Conservation (phyloP, 176 grass and related monocot species). For the Triticum timopheevii region DNA sequence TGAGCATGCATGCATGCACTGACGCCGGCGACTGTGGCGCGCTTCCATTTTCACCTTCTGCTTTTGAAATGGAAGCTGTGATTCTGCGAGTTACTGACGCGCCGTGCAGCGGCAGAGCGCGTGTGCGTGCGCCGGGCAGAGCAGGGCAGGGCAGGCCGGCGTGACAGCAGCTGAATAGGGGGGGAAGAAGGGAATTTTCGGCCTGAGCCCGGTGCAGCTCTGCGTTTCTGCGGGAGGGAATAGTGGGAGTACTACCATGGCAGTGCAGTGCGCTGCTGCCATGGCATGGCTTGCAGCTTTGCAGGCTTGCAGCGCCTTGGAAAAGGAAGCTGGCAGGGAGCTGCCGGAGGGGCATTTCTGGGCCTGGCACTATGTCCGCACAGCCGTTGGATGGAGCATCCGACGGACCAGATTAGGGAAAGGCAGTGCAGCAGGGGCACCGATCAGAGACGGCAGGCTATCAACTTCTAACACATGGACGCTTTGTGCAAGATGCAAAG, state of each 20-base stretch:
- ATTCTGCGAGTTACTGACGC: conserved; percentile 46
- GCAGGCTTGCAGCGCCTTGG: not conserved
- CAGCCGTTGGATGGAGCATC: conserved; percentile 7
- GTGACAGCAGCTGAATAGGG: conserved; percentile 7
- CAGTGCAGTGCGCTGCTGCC: not conserved
- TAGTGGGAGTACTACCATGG: not conserved
- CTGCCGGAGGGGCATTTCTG: not conserved
- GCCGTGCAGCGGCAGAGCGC: not conserved
- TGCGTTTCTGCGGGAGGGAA: not conserved
- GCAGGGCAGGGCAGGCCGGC: conserved; percentile 13
- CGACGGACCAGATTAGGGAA: not conserved
- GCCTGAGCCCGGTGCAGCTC: not conserved
- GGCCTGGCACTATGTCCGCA: not conserved
- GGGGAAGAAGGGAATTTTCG: conserved; percentile 29
- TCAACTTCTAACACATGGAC: no score
- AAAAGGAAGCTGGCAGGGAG: not conserved
- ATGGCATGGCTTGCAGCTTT: not conserved
- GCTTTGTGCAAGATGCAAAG: not conserved
- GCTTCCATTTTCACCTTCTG: conserved; percentile 61
- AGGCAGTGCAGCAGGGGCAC: not conserved
- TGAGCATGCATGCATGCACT: not conserved
- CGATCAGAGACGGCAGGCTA: no score
- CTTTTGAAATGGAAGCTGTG: conserved; percentile 43
- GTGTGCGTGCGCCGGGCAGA: not conserved
- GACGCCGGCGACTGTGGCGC: not conserved